These are phyloP conservation scores for Exophiala phaeomuriformis DNA, from an alignment of 2,329 filamentous ascomycete genomes.

Conservation along the genomic window DNA sequence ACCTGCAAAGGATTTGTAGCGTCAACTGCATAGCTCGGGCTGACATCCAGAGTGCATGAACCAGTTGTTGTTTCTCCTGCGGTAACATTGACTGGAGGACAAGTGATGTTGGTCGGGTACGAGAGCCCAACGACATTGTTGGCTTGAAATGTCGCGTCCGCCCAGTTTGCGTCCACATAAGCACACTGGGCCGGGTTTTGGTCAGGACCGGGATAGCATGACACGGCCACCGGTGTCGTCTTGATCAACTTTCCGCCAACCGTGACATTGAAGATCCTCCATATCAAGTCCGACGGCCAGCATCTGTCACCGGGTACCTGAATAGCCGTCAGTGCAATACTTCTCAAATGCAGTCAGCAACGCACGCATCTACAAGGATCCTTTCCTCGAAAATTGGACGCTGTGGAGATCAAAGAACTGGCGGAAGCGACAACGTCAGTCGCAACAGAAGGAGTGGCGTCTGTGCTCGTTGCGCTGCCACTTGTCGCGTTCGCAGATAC, in stretches of 20 bases:
- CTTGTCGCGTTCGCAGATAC: background rate
- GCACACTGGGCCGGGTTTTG: slow-evolving; percentile 27
- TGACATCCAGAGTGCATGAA: slow-evolving; percentile 28
- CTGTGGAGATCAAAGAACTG: background rate
- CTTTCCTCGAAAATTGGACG: background rate
- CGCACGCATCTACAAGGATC: slow-evolving; percentile 3
- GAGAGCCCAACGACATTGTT: slow-evolving; percentile 28
- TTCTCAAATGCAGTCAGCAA: background rate
- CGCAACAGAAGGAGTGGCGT: background rate
- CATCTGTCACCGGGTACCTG: slow-evolving; percentile 30
- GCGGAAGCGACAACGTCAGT: slow-evolving; percentile 4
- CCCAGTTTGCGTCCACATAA: slow-evolving; percentile 26
- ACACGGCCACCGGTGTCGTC: slow-evolving; percentile 31
- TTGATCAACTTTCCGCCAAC: slow-evolving; percentile 32
- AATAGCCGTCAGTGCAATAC: background rate
- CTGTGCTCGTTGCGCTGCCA: background rate
- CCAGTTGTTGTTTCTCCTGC: slow-evolving; percentile 20
- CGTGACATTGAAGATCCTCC: slow-evolving; percentile 32
- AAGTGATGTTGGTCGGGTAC: slow-evolving; percentile 29
- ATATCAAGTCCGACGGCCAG: slow-evolving; percentile 31
- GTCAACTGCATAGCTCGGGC: slow-evolving; percentile 29
- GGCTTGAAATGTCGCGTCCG: slow-evolving; percentile 28
- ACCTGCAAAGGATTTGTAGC: slow-evolving; percentile 6
- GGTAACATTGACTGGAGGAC: slow-evolving; percentile 27
- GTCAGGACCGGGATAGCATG: slow-evolving; percentile 33